Base-by-base conservation (phyloP, 345 rosid genomes). In the Microthlaspi erraticum region DNA sequence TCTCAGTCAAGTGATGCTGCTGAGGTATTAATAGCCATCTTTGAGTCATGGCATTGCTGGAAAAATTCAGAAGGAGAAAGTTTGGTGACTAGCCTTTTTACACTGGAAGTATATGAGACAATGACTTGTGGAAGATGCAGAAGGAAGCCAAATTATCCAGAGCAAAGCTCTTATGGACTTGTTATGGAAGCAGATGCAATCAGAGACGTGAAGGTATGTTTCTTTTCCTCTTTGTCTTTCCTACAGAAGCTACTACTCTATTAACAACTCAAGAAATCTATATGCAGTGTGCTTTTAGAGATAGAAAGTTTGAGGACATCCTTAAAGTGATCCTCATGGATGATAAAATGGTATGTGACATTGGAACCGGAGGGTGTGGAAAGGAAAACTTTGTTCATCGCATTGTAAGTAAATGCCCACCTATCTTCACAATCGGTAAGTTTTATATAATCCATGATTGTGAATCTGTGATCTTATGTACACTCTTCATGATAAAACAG, bases 331-430 rank as follows among this genome's bases (percentile, higher is more conserved):
- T 55, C 37, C 60, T n/a, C 42, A 55, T 55, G 60, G 26, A 55
- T 33, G 23, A 33, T 55, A 33, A 33, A 55, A 55, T 51, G 34
- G 12, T 54, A 54, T 54, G 59, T 14, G 59, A 54, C 39, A 4
- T 32, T 32, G 33, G 33, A 54, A 32, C 59, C 4, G 60, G 60
- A 54, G 60, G 60, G 2, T 54, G 60, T 54, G 60, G 60, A 14
- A 31, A 53, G 20, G 34, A 8, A 51, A 51, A 51, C 34, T 23
- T 12, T 51, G 56, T 51, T 54, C 23, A 33, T 54, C 41, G 33
- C 39, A 33, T 32, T 14, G 33, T 54, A 7, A 54, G 13, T 33
- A 33, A 7, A 32, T 54, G 60, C 41, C 41, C 41, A n/a, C 26
- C 60, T 5, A 16, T 55, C 38, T 55, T 55, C 42, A 55, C 42